Percentiles rank a stretch among this genome's conserved stretches.
Conservation (phyloP, 495 filamentous ascomycete genomes). For the Cairneyella variabilis region DNA sequence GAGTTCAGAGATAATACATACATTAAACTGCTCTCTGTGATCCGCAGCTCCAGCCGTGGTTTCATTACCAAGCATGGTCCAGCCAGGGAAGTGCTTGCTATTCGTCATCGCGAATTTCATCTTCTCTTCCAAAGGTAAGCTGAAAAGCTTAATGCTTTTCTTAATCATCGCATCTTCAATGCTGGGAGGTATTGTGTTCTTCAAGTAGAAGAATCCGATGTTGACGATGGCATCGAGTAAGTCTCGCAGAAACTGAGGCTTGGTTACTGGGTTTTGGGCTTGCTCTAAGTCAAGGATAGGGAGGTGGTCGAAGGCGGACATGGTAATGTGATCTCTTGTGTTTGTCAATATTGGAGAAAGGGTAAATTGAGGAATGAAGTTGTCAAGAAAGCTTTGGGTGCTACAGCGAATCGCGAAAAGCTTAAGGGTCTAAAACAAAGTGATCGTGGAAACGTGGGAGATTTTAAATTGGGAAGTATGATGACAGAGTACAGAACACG, state of each 20-base stretch:
- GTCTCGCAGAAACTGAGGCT: not conserved
- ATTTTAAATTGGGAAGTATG: too few species aligned
- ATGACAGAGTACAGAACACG: too few species aligned
- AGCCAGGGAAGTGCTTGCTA: not conserved
- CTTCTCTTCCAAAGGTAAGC: not conserved
- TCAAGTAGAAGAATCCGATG: conserved; percentile 1
- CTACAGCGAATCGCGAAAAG: too few species aligned
- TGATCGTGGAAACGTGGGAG: too few species aligned
- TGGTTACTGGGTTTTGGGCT: not conserved
- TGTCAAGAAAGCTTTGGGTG: too few species aligned
- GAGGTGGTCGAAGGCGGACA: not conserved
- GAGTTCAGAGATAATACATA: not conserved
- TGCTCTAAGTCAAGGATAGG: not conserved
- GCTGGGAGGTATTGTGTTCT: not conserved
- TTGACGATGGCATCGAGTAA: not conserved
- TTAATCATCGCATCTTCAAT: not conserved
- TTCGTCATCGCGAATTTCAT: conserved; percentile 1
- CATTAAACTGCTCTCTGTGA: conserved; percentile 2
- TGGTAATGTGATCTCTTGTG: too few species aligned
- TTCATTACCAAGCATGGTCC: not conserved
- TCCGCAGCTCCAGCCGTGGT: not conserved
- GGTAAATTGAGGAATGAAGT: too few species aligned
- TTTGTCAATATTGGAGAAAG: too few species aligned
- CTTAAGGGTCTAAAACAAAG: too few species aligned
- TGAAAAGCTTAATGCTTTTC: not conserved